Evolutionary conservation across 2,329 filamentous ascomycete species (phyloP), one percentile per base, ranked within the genome.

Genomic region (Cytospora chrysosperma): DNA sequence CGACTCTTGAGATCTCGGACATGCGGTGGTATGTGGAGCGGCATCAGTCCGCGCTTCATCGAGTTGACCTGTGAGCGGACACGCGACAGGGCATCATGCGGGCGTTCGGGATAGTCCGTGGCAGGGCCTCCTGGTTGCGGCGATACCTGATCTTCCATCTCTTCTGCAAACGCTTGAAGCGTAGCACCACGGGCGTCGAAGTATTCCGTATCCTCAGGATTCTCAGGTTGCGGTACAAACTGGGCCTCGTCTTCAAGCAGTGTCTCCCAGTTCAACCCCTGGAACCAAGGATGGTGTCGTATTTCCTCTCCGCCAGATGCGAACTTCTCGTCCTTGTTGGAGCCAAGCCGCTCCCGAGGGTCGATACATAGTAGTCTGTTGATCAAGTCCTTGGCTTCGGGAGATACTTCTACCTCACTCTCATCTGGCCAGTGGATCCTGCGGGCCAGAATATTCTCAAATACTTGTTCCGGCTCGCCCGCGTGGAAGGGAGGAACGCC

Each of bases 191-290:
- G 86, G 26, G 92, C 79, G 77, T 99, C 95, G 70, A 99, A 99
- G 73, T 99, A 99, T 72, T 99, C 96, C 0, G 95, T 99, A 72
- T 99, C 94, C 74, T 99, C 95, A 0, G 92, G 93, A 69, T 99
- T 94, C 72, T 97, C 92, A 1, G 91, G 89, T 49, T 91, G 90
- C 0, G 95, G 95, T 13, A 99, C 90, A 73, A 99, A 99, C 64
- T 97, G 92, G 4, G 96, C 93, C 72, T 97, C 93, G 68, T 98
- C 94, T 72, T 98, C 89, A n/a, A 97, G 83, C 24, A 99, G 78
- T 0, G 89, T 92, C 28, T 93, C 89, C 95, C 95, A 99, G 70
- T 92, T 92, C 70, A 96, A 82, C 40, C 89, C 92, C 19, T 84
- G 81, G 72, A 99, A 97, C 93, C 94, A 99, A 1, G 89, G 81